Evolutionary conservation across 73 alveolate genomes (phyloP).

Genomic region (Symbiodinium pilosum): DNA sequence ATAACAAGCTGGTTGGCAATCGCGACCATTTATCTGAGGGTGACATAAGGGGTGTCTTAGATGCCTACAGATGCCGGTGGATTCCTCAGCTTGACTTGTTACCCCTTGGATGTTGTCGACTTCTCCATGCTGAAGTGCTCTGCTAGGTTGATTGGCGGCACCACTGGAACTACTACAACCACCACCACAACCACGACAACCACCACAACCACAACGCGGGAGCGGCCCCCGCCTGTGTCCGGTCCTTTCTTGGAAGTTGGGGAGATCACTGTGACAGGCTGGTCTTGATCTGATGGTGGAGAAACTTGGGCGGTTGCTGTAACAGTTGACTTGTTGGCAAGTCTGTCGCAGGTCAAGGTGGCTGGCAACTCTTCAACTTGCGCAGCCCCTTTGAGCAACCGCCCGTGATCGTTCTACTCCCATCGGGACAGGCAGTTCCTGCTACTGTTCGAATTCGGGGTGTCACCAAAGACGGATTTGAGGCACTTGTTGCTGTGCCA

Average conservation of each 20-base stretch:
- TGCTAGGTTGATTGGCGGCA: neutral
- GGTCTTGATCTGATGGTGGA: no score
- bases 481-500: conserved; percentile 37
- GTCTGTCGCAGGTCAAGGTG: neutral
- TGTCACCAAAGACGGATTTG: neutral
- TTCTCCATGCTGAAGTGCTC: neutral
- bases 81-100: no score
- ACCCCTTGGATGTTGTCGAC: no score
- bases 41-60: conserved; percentile 56
- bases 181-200: conserved; percentile 18
- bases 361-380: conserved; percentile 10
- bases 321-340: no score
- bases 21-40: conserved; percentile 30
- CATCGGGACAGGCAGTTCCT: neutral
- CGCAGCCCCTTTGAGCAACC: neutral
- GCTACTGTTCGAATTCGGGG: neutral
- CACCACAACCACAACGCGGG: conserved; percentile 9
- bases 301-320: no score
- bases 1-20: conserved; percentile 37
- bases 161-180: conserved; percentile 41
- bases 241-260: conserved; percentile 13
- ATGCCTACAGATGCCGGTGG: conserved; percentile 69
- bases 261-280: conserved; percentile 30
- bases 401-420: conserved; percentile 24
- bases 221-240: neutral